These are phyloP conservation scores for Naganishia friedmannii DNA, from an alignment of 768 basidiomycete genomes.

Conservation along the genomic window DNA sequence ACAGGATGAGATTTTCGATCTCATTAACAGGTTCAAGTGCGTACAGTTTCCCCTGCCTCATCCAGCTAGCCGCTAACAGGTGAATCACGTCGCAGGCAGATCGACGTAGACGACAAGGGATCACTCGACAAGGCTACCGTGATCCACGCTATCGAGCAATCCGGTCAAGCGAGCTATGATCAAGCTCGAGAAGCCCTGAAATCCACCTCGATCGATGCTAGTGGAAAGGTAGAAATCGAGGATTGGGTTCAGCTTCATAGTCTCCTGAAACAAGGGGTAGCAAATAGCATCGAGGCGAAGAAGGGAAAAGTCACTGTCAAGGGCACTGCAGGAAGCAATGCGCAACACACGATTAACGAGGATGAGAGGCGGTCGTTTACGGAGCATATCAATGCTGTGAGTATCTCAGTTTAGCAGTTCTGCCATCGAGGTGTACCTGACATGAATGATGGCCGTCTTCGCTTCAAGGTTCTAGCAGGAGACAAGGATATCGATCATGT, in stretches of 20 bases:
- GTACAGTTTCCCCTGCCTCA: conserved; percentile 48
- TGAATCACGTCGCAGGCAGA: conserved; percentile 36
- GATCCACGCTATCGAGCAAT: conserved; percentile 70
- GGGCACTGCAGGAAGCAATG: conserved; percentile 83
- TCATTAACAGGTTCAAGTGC: conserved; percentile 94
- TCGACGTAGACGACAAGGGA: conserved; percentile 51
- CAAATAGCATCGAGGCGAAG: conserved; percentile 37
- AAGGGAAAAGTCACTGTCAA: conserved; percentile 86
- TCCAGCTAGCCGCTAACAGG: background rate
- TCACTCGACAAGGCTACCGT: conserved; percentile 65
- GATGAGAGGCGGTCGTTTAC: conserved; percentile 94
- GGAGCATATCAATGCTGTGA: conserved; percentile 92
- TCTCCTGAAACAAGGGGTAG: conserved; percentile 27
- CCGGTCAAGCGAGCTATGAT: conserved; percentile 82
- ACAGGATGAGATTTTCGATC: conserved; percentile 88
- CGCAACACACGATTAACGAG: conserved; percentile 95
- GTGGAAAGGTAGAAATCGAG: conserved; percentile 92
- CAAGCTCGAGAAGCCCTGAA: conserved; percentile 74
- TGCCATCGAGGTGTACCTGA: background rate
- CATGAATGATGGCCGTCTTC: background rate
- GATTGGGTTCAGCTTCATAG: conserved; percentile 88
- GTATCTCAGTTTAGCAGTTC: conserved; percentile 41
- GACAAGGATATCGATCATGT: conserved; percentile 78
- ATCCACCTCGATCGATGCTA: conserved; percentile 86
- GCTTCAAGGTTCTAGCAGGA: conserved; percentile 74